Conservation (phyloP, 768 basidiomycete genomes). For the Kwoniella mangroviensis region DNA sequence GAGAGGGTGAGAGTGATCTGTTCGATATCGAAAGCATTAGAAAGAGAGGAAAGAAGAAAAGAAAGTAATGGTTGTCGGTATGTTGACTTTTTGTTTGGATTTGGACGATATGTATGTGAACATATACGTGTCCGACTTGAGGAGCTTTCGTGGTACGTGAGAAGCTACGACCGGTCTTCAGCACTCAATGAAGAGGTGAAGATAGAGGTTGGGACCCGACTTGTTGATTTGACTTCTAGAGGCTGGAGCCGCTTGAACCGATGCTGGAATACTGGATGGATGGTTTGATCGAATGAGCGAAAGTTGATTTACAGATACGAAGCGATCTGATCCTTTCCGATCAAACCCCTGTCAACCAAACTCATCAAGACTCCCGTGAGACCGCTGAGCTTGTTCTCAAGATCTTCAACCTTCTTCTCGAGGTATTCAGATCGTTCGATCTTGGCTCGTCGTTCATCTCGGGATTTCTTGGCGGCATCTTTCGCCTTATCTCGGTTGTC, state of each 20-base stretch:
- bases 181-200: background rate
- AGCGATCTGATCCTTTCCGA: constrained; percentile 28
- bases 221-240: background rate
- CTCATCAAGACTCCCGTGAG: constrained; percentile 26
- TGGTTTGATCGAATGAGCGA: background rate
- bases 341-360: constrained; percentile 32
- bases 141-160: background rate
- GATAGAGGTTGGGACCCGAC: background rate
- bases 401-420: constrained; percentile 36
- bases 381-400: constrained; percentile 27
- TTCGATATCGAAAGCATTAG: background rate
- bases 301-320: constrained; percentile 13
- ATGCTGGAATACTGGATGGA: no score
- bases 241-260: background rate
- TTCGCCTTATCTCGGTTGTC: constrained; percentile 45
- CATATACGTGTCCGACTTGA: background rate
- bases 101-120: background rate
- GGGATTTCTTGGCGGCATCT: constrained; percentile 44
- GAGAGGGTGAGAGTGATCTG: constrained; percentile 12
- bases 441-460: constrained; percentile 40
- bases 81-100: background rate
- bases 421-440: constrained; percentile 36
- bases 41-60: background rate
- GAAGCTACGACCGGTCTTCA: background rate
- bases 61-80: background rate